Base-by-base conservation (phyloP, 306 rosid genomes). In the Quercus berberidifolia region DNA sequence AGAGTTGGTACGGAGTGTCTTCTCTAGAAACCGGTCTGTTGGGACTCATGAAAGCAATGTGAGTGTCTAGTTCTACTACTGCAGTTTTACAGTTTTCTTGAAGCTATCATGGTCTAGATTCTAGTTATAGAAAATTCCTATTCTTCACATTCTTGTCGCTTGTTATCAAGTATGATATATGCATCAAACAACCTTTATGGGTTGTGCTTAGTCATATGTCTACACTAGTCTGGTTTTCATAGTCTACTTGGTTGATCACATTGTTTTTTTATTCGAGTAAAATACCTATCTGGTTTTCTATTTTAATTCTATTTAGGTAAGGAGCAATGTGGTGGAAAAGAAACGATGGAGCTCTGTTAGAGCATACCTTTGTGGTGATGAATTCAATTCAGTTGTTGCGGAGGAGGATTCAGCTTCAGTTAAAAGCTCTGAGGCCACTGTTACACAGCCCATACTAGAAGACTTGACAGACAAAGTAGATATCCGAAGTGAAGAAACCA, bases 331-430 rank as follows among this genome's bases (percentile, higher is more conserved):
- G n/a, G 85, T 59, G 55, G 94, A 90, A 74, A 87, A 85, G 86
- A 87, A 81, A 86, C 87, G 90, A 83, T 91, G 97, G 98, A 76
- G 84, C 71, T 86, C 93, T 17, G 94, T 92, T 51, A 94, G 91
- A 79, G 86, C 97, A 73, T 94, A 92, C 78, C 81, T 94, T n/a
- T 94, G 98, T 71, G 97, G 98, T 2, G 93, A 92, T 63, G 97
- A 94, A 71, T 82, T 87, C 83, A 90, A 87, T 80, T 94, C 97
- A 75, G 91, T 91, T 10, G 78, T 84, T 73, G 94, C 90, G 14
- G 92, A 89, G 80, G 87, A 91, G 71, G 97, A 92, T 79, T 90
- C 97, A 12, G 91, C 83, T 59, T 94, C 94, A 26, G 59, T 87
- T 76, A 86, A 82, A 83, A 89, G 92, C 81, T 90, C 88, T 15